Conservation (phyloP, 352 stramenopile species). For the Elongisporangium anandrum region DNA sequence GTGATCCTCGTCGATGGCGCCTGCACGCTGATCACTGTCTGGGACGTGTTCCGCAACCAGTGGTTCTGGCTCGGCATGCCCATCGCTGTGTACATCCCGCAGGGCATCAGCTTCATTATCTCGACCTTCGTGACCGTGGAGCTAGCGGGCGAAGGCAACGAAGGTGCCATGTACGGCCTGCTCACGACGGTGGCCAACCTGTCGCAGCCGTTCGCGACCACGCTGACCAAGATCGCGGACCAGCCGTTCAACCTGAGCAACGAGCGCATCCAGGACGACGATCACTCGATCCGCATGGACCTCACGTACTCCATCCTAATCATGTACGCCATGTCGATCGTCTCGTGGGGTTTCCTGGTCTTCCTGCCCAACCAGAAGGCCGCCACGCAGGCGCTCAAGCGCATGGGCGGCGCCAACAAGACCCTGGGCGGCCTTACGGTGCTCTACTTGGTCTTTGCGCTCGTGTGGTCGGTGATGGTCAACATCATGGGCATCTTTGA, state of each 20-base stretch:
- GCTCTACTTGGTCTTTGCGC: slow-evolving; percentile 9
- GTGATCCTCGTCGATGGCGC: background rate
- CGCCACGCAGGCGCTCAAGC: slow-evolving; percentile 14
- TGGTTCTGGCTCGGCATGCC: slow-evolving; percentile 9
- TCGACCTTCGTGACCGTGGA: background rate
- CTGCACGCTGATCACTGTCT: slow-evolving; percentile 8
- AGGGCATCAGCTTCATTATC: slow-evolving; percentile 21
- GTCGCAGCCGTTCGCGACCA: background rate
- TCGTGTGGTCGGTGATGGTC: slow-evolving; percentile 9
- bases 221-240: background rate
- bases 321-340: slow-evolving; percentile 7
- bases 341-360: slow-evolving; percentile 16
- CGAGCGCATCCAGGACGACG: background rate
- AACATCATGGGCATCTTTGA: slow-evolving; percentile 17
- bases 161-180: background rate
- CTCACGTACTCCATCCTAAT: background rate
- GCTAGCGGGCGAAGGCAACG: background rate
- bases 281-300: background rate
- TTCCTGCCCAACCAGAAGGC: slow-evolving; percentile 20
- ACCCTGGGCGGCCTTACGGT: slow-evolving; percentile 9
- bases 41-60: slow-evolving; percentile 3
- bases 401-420: slow-evolving; percentile 6
- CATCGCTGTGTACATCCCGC: slow-evolving; percentile 15
- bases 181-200: background rate
- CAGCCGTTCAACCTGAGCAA: background rate